Conservation (phyloP, 2,329 filamentous ascomycete species). For the Colletotrichum lupini region DNA sequence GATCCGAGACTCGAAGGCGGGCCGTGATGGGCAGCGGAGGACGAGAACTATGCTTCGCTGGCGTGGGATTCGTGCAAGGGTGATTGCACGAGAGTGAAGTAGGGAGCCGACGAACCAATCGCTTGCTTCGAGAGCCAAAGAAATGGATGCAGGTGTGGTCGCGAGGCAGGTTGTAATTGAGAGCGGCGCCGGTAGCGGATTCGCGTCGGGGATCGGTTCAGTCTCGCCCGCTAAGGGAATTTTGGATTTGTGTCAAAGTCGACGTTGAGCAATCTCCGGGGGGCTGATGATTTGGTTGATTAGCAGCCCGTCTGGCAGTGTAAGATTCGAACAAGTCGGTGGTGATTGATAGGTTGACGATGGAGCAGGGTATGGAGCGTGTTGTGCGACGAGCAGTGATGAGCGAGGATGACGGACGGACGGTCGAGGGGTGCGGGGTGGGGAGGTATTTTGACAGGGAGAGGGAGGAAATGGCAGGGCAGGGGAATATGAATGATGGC, state of each 20-base stretch:
- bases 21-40: conserved; percentile 50
- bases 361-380: conserved; percentile 22
- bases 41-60: conserved; percentile 1
- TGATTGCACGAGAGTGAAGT: conserved; percentile 22
- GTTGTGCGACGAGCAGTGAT: conserved; percentile 33
- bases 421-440: conserved; percentile 34
- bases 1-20: conserved; percentile 42
- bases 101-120: conserved; percentile 14
- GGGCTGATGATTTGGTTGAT: conserved; percentile 13
- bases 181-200: conserved; percentile 21
- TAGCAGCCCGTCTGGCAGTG: conserved; percentile 8
- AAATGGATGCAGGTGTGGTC: background rate
- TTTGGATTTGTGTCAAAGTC: conserved; percentile 17
- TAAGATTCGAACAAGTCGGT: background rate
- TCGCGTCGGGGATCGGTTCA: conserved; percentile 19
- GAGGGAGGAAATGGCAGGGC: conserved; percentile 34
- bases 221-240: background rate
- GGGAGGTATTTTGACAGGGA: conserved; percentile 34
- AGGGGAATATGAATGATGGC: conserved; percentile 36
- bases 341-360: conserved; percentile 25
- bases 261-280: conserved; percentile 3
- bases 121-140: conserved; percentile 19
- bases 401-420: conserved; percentile 34
- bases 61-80: conserved; percentile 13
- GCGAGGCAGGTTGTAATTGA: conserved; percentile 8